Percentiles rank a stretch among this genome's conserved stretches.
phyloP scores from a whole-genome alignment of 2,329 filamentous ascomycete species.

The Cercospora citrullina region DNA sequence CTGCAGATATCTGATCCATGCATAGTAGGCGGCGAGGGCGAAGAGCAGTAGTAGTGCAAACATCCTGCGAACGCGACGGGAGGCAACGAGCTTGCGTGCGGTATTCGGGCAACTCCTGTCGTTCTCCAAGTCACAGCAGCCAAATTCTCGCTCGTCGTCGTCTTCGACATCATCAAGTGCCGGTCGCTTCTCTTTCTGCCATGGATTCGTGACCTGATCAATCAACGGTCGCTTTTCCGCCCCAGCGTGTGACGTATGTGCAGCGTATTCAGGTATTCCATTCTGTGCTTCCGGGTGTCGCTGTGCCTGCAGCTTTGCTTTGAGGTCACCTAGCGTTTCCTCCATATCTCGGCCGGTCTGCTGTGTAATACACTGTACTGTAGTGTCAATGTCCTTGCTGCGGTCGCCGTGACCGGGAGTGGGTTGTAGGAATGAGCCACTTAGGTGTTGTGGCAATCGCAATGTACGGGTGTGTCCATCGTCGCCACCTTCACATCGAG shows the following conservation, averaged over 20 bases:
- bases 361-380: not conserved
- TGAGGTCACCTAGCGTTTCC: constrained; percentile 15
- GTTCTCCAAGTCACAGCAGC: constrained; percentile 39
- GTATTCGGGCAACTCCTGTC: constrained; percentile 35
- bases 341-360: constrained; percentile 2
- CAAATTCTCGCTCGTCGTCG: constrained; percentile 25
- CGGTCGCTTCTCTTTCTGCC: constrained; percentile 25
- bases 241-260: constrained; percentile 12
- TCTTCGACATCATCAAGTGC: constrained; percentile 1
- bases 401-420: not conserved
- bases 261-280: not conserved
- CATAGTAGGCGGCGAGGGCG: constrained; percentile 36
- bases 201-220: constrained; percentile 33
- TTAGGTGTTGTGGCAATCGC: not conserved
- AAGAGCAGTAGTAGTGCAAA: constrained; percentile 38
- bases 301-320: constrained; percentile 8
- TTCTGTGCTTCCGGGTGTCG: not conserved
- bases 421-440: not conserved
- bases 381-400: not conserved
- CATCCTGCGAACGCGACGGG: constrained; percentile 34
- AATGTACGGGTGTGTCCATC: not conserved
- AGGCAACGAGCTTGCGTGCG: constrained; percentile 20
- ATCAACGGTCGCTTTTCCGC: constrained; percentile 28
- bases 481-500: not conserved
- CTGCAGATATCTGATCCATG: constrained; percentile 42